Base-by-base conservation (phyloP, 768 basidiomycete genomes). In the Agaricus sinodeliciosus region DNA sequence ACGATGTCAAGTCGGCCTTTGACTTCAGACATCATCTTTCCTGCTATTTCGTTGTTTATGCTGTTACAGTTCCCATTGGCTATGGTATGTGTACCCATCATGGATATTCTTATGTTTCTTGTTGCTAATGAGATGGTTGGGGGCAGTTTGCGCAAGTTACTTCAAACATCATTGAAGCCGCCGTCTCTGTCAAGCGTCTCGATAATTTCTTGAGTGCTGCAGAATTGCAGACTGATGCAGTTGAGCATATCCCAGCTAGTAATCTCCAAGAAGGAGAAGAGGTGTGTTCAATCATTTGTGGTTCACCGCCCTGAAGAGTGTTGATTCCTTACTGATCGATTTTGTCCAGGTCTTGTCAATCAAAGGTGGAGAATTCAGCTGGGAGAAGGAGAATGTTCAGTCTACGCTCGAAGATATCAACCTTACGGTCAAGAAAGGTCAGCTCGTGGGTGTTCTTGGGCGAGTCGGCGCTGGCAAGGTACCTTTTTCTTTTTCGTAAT, bases 381-480 rank as follows among this genome's bases (percentile, higher is more conserved):
- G 95, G 95, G 70, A 72, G 18, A 80, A 77, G 54, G 71, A 74
- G 2, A 71, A 73, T 0, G 59, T 67, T 6, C 71, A 78, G 39
- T 80, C 90, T 0, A 83, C 83, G 0, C 75, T 98, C 8, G 85
- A 90, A 63, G 84, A 81, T 48, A 85, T 97, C 58, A 81, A 84
- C 59, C 59, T 98, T 18, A 74, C 73, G 0, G 81, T 88, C 2
- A 78, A 75, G 48, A 94, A 91, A 64, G 94, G 94, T 6, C 89
- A 96, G 59, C 68, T 97, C 4, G 74, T 93, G 0, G 91, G 86
- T 2, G 69, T 97, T 6, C 76, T 95, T 15, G 95, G 95, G 13
- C 84, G 90, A 18, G 94, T 97, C 19, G 94, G 94, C 8, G 80
- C 84, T 36, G 94, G 95, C 50, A 98, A 98, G 79, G 87, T 85